Conservation (phyloP, 108 stramenopile genomes). For the Stephanodiscus triporus region DNA sequence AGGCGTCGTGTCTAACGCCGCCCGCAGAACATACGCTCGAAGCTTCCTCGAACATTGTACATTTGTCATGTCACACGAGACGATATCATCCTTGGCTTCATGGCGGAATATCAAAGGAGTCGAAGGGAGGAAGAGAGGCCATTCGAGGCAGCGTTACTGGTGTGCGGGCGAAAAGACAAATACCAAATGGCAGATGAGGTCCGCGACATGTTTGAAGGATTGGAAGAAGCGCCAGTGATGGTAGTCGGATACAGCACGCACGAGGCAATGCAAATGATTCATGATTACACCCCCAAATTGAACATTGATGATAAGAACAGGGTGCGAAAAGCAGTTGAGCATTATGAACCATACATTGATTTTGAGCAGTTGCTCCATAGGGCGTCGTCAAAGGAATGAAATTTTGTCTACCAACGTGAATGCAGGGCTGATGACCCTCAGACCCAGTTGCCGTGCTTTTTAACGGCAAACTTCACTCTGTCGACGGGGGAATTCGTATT, state of each 20-base stretch:
- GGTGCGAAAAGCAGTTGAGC: slow-evolving; percentile 83
- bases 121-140: slow-evolving; percentile 44
- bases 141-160: slow-evolving; percentile 82
- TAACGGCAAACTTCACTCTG: not conserved
- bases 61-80: slow-evolving; percentile 92
- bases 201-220: slow-evolving; percentile 70
- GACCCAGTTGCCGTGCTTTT: too few species aligned
- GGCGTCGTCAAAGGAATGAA: slow-evolving; percentile 29
- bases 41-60: slow-evolving; percentile 84
- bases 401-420: too few species aligned
- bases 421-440: too few species aligned
- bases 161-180: slow-evolving; percentile 79
- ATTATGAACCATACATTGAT: slow-evolving; percentile 92
- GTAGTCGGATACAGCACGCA: slow-evolving; percentile 66
- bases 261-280: slow-evolving; percentile 77
- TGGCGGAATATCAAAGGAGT: slow-evolving; percentile 81
- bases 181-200: slow-evolving; percentile 68
- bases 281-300: slow-evolving; percentile 89
- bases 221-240: slow-evolving; percentile 80
- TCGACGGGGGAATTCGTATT: too few species aligned
- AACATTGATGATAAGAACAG: slow-evolving; percentile 86
- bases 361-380: slow-evolving; percentile 77
- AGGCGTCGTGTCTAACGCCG: too few species aligned
- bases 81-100: slow-evolving; percentile 92
- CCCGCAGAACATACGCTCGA: slow-evolving; percentile 49